These are phyloP conservation scores for Chlorella sorokiniana DNA, from an alignment of 139 green algal genomes.

Conservation along the genomic window DNA sequence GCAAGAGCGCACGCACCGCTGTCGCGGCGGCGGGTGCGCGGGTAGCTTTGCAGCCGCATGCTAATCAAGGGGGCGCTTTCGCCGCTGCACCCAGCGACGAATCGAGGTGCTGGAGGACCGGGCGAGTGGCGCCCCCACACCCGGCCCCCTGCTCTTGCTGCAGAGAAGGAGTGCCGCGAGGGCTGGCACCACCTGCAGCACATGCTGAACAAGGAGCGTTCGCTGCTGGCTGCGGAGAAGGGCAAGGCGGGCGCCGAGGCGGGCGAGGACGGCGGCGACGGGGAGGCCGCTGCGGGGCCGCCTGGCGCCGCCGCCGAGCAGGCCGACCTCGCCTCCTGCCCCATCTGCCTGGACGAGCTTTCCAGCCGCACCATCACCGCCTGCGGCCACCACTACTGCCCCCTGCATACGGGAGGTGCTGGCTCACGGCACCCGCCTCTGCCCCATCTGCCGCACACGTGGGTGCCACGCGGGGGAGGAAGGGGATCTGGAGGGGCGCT, in stretches of 20 bases:
- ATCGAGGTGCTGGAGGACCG: no score
- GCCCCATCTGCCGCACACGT: constrained; percentile 59
- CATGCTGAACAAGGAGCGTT: constrained; percentile 33
- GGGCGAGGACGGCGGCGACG: not conserved
- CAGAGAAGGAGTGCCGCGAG: constrained; percentile 32
- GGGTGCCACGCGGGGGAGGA: not conserved
- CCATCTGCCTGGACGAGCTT: constrained; percentile 64
- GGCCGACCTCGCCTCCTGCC: constrained; percentile 33
- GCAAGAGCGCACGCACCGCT: not conserved
- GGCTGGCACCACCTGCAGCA: constrained; percentile 34
- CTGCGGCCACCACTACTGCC: constrained; percentile 58
- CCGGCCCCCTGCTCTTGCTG: not conserved
- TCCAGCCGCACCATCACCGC: constrained; percentile 49
- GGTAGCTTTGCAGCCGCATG: no score
- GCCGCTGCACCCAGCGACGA: no score
- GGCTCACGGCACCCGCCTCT: constrained; percentile 35
- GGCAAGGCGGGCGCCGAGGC: constrained; percentile 13
- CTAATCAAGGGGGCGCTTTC: not conserved
- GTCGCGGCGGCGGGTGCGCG: constrained; percentile 12
- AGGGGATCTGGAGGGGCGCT: not conserved
- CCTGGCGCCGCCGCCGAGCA: not conserved
- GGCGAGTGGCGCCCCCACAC: no score
- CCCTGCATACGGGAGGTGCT: constrained; percentile 64
- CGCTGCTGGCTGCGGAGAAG: constrained; percentile 25
- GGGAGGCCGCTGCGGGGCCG: not conserved